Evolutionary conservation across 345 rosid genomes (phyloP), one percentile per base, ranked within the genome.

Genomic region (Rhodomyrtus tomentosa): DNA sequence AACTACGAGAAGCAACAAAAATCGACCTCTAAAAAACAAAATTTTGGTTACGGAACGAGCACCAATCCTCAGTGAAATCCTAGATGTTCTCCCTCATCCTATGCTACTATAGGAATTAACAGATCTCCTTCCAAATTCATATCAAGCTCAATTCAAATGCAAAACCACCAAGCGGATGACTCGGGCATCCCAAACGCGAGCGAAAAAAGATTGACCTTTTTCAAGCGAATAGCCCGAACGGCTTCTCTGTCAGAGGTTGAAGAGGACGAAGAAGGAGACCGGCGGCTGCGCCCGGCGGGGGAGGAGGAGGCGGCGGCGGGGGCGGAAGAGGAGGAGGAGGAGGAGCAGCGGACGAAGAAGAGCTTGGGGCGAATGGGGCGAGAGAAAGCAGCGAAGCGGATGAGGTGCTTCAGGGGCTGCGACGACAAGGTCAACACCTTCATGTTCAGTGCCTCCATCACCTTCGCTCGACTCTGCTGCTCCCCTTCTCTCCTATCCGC

Each of bases 181-280:
- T 49, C 76, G 48, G 7, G 11, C 45, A 62, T 45, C 24, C 52
- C 54, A 72, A 72, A 38, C 25, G 5, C 36, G 50, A 79, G 74
- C 15, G 6, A 12, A 22, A 48, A 7, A 82, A 82, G 36, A 22
- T 6, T 16, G 6, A 96, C 98, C 95, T 97, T 97, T 83, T 95
- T 92, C 12, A 94, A 88, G 68, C 99, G 96, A 89, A 96, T 91
- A 81, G 98, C 93, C 50, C 99, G 98, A 82, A 97, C 85, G 53
- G 98, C 94, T 10, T 96, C 98, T 36, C 96, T 92, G 94, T 95
- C 98, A n/a, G 99, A 95, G 80, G 98, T 93, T 55, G 96, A 90
- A 18, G 76, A 68, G 62, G 92, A 50, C 40, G 96, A 88, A 3
- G 93, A 85, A 1, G 93, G 84, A 6, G 93, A 68, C 51, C 97